These are phyloP conservation scores for Alnus rubra DNA, from an alignment of 306 rosid species.

Conservation along the genomic window DNA sequence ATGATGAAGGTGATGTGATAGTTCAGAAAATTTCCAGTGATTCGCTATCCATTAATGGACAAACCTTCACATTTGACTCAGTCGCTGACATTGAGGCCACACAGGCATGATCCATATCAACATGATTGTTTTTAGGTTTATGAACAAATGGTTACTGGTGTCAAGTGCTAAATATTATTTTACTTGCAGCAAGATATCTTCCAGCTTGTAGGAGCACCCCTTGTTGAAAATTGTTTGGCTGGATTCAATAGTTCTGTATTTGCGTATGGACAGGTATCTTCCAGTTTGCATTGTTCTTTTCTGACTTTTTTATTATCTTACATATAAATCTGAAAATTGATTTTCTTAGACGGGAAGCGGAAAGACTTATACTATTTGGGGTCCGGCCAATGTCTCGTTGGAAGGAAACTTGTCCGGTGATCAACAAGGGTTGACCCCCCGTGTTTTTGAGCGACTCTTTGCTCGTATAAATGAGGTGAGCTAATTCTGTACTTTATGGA, in stretches of 20 bases:
- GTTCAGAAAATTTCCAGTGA: constrained; percentile 72
- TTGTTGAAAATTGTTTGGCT: constrained; percentile 91
- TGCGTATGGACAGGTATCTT: constrained; percentile 93
- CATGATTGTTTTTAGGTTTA: constrained; percentile 14
- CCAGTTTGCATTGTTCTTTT: not conserved
- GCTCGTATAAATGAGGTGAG: constrained; percentile 82
- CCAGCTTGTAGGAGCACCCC: constrained; percentile 88
- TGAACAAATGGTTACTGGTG: constrained; percentile 12
- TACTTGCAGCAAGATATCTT: constrained; percentile 80
- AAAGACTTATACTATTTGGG: constrained; percentile 99
- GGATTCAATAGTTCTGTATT: constrained; percentile 97
- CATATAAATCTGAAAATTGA: constrained; percentile 14
- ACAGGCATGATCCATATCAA: constrained; percentile 58
- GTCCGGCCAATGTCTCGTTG: constrained; percentile 85
- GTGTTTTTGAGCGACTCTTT: constrained; percentile 84
- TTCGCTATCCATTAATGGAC: constrained; percentile 75
- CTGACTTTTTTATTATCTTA: constrained; percentile 2
- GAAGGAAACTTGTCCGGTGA: constrained; percentile 61
- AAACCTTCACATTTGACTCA: constrained; percentile 89
- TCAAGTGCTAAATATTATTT: constrained; percentile 16
- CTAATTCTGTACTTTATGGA: constrained; percentile 16
- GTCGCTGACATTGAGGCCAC: constrained; percentile 80
- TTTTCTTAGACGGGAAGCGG: constrained; percentile 89
- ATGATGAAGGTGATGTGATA: constrained; percentile 76
- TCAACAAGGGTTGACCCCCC: constrained; percentile 88